Evolutionary conservation across 257 asterid genomes (phyloP), one percentile per base, ranked within the genome.

Genomic region (Mitragyna speciosa): DNA sequence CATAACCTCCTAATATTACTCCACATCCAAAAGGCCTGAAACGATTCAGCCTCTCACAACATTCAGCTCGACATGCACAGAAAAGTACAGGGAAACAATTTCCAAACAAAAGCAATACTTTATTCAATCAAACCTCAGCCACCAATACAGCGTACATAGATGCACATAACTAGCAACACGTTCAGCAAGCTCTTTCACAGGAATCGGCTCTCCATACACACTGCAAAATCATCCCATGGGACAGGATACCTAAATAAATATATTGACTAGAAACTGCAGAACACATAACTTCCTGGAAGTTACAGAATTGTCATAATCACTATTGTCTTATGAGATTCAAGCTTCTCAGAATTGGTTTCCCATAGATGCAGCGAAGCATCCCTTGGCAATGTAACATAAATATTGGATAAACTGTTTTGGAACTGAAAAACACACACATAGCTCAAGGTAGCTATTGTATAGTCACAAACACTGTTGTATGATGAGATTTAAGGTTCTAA

Each of bases 131-230:
- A 70, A 94, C 98, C 98, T 92, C 88, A 94, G 98, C 98, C 98
- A 94, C 98, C 98, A 94, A 82, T 94, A 94, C 77, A 94, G 98
- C 26, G 98, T 94, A 79, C 97, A 94, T 78, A 94, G 79, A 88
- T 94, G 98, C 77, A 94, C 98, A 78, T 94, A 94, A 88, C 97
- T 94, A 58, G 98, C 98, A 82, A 94, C 97, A 56, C 97, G 96
- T 39, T 88, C 92, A 5, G 98, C 97, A 69, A 94, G 98, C 83
- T 92, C 98, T 87, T 91, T 89, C 71, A 94, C 97, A 3, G 96
- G 97, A 86, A 92, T 91, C 51, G 85, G 89, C 72, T 94, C 98
- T 48, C 97, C 98, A 78, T 94, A 91, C 41, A 83, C 85, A 84
- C 97, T 94, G 93, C 83, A 88, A 77, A 72, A 26, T 17, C 61